Conservation (phyloP, 106 monocot genomes). For the Dendrobium officinale region DNA sequence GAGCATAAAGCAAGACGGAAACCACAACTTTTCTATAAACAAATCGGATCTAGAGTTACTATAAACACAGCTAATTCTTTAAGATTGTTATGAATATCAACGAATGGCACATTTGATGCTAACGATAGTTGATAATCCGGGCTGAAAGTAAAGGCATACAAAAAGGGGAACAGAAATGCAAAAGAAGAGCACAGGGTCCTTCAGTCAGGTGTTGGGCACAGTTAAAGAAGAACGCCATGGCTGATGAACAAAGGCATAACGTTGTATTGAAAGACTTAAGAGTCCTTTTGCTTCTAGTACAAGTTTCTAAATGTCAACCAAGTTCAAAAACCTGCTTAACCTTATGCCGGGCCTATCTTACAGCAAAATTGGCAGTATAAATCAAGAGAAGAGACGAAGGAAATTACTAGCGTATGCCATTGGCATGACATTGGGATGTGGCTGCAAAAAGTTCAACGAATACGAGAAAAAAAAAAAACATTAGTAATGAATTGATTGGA, state of each 20-base stretch:
- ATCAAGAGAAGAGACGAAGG: conserved; percentile 73
- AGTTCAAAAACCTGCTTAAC: not conserved
- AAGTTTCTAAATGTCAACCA: not conserved
- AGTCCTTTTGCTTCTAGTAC: not conserved
- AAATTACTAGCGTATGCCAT: conserved; percentile 98
- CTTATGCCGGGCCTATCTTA: not conserved
- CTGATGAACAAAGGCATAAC: not conserved
- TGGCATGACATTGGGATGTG: conserved; percentile 95
- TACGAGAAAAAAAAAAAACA: not conserved
- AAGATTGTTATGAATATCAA: conserved; percentile 1
- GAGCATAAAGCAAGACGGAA: too few relatives aligned
- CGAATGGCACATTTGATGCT: conserved; percentile 2
- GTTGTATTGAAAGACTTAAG: not conserved
- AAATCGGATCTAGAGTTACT: too few relatives aligned
- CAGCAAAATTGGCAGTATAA: not conserved
- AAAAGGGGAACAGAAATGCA: too few relatives aligned
- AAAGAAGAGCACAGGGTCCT: too few relatives aligned
- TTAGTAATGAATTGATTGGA: not conserved
- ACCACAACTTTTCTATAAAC: too few relatives aligned
- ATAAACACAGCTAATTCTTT: not conserved
- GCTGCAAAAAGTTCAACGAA: conserved; percentile 40
- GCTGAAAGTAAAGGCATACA: not conserved
- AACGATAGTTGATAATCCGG: not conserved
- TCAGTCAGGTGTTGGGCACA: not conserved
- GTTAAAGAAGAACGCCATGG: not conserved